Evolutionary conservation across 768 basidiomycete genomes (phyloP).

Genomic region (Boletus sp.): DNA sequence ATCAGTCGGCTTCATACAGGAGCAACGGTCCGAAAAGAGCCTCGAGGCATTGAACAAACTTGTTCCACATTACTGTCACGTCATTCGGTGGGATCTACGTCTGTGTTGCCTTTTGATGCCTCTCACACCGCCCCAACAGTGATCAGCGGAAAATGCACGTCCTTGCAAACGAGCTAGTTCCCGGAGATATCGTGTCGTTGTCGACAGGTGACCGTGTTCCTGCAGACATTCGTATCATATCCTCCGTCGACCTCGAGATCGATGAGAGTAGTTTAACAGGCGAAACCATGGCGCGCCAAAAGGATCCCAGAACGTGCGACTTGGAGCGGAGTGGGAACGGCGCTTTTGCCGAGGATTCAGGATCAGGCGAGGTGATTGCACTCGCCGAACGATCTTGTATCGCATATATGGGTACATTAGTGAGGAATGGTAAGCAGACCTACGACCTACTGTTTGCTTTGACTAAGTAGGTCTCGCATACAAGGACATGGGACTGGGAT

Average conservation of each 20-base stretch:
- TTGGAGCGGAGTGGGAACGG: conserved; percentile 31
- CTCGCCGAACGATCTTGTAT: conserved; percentile 85
- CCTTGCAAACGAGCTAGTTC: conserved; percentile 96
- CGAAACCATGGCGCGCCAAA: conserved; percentile 79
- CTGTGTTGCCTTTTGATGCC: background rate
- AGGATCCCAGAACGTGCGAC: conserved; percentile 55
- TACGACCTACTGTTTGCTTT: background rate
- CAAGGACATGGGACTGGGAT: conserved; percentile 79
- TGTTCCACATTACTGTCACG: conserved; percentile 94
- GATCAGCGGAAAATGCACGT: conserved; percentile 65
- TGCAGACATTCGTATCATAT: conserved; percentile 82
- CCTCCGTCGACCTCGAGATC: conserved; percentile 84
- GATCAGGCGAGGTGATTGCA: conserved; percentile 42
- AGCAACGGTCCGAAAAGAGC: conserved; percentile 90
- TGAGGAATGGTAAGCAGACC: conserved; percentile 66
- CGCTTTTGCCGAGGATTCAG: conserved; percentile 27
- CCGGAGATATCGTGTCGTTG: conserved; percentile 89
- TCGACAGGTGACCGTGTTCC: conserved; percentile 91
- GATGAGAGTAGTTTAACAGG: conserved; percentile 96
- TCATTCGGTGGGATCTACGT: conserved; percentile 51
- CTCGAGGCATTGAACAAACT: conserved; percentile 94
- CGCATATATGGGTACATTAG: conserved; percentile 94
- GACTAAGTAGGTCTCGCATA: background rate
- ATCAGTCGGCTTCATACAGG: conserved; percentile 90
- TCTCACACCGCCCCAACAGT: conserved; percentile 6